Conservation (phyloP, 306 rosid genomes). For the Acacia acuminata region DNA sequence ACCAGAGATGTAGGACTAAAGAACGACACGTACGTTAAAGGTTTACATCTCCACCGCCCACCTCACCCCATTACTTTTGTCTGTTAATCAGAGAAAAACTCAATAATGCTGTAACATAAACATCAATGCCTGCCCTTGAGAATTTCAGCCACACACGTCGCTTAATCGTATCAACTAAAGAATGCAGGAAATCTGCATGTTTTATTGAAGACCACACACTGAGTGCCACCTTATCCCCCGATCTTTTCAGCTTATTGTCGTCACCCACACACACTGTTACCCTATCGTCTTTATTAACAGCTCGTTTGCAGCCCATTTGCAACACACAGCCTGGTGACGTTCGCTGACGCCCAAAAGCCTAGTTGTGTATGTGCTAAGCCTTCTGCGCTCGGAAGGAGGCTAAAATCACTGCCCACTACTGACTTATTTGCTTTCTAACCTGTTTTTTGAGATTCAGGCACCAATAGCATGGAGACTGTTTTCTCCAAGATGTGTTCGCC, state of each 20-base stretch:
- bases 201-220: constrained; percentile 9
- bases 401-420: background rate
- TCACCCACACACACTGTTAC: constrained; percentile 12
- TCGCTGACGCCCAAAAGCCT: background rate
- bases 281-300: constrained; percentile 42
- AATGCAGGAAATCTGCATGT: background rate
- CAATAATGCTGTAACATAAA: constrained; percentile 25
- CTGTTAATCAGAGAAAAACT: background rate
- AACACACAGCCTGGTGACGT: background rate
- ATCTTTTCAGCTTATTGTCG: background rate
- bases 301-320: constrained; percentile 11
- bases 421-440: background rate
- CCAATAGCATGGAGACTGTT: constrained; percentile 43
- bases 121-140: background rate
- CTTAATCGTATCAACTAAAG: background rate
- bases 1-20: background rate
- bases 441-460: background rate
- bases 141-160: constrained; percentile 10
- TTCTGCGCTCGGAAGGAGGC: constrained; percentile 5
- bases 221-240: constrained; percentile 16
- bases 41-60: constrained; percentile 32
- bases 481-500: constrained; percentile 35
- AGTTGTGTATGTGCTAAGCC: constrained; percentile 6
- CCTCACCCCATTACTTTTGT: constrained; percentile 12
- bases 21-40: background rate